Evolutionary conservation across 441 rosid genomes (phyloP).

Genomic region (Croton laevigatus): DNA sequence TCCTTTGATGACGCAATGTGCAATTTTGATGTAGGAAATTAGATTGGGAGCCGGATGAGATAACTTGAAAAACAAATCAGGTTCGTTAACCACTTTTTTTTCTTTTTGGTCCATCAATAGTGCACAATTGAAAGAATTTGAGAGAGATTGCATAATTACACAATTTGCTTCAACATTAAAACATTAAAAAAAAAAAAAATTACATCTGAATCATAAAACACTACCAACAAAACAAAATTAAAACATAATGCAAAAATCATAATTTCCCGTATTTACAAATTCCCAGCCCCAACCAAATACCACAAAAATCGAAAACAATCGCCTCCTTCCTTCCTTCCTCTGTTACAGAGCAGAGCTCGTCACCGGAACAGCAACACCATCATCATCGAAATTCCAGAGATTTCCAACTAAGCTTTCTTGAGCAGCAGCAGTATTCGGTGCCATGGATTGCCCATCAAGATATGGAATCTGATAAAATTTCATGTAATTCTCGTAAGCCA

Average conservation of each 20-base stretch:
- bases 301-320: background rate
- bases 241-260: background rate
- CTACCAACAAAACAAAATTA: background rate
- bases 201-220: background rate
- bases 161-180: background rate
- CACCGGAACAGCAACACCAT: background rate
- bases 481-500: constrained; percentile 71
- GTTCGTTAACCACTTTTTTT: no score
- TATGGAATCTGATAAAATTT: constrained; percentile 67
- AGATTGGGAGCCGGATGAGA: no score
- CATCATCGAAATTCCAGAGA: constrained; percentile 53
- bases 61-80: no score
- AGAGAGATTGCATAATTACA: background rate
- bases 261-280: background rate
- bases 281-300: background rate
- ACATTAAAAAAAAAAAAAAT: background rate
- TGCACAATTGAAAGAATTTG: no score
- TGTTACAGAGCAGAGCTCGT: constrained; percentile 12
- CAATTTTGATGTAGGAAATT: no score
- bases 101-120: no score
- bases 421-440: constrained; percentile 24
- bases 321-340: background rate
- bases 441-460: constrained; percentile 51
- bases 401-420: constrained; percentile 52
- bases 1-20: no score